phyloP scores from a whole-genome alignment of 2,329 filamentous ascomycete species.

The Dendrostoma leiphaemia region DNA sequence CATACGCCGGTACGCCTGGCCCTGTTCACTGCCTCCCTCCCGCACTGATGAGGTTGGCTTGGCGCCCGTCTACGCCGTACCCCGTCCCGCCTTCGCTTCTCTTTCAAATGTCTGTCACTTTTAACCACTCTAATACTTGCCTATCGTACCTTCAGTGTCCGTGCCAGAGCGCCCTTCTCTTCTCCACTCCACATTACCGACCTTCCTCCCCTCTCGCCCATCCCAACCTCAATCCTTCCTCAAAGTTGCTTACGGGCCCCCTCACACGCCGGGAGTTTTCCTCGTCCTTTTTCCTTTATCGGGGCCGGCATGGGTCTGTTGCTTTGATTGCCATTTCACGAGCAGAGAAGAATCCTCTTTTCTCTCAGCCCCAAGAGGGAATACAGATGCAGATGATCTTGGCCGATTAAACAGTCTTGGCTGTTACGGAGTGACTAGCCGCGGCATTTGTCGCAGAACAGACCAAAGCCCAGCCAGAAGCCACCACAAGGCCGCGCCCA shows the following conservation, averaged over 20 bases:
- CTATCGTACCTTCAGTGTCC: too few species aligned
- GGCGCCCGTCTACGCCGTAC: neutral
- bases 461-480: too few species aligned
- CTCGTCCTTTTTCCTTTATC: neutral
- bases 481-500: too few species aligned
- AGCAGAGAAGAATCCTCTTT: too few species aligned
- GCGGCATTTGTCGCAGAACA: conserved; percentile 9
- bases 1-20: neutral
- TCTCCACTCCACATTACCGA: neutral
- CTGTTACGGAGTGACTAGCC: conserved; percentile 6
- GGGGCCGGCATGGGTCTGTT: neutral
- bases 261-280: neutral
- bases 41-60: too few species aligned
- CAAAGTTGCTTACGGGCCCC: neutral
- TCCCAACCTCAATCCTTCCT: neutral
- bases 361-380: too few species aligned
- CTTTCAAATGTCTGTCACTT: neutral
- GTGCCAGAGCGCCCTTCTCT: neutral
- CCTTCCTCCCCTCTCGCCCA: neutral
- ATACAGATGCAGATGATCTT: conserved; percentile 1
- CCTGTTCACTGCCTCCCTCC: neutral
- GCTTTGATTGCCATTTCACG: neutral
- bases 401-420: conserved; percentile 1
- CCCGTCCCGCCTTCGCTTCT: neutral
- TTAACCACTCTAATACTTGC: neutral